phyloP scores from a whole-genome alignment of 106 monocot species.

The Apostasia shenzhenica region DNA sequence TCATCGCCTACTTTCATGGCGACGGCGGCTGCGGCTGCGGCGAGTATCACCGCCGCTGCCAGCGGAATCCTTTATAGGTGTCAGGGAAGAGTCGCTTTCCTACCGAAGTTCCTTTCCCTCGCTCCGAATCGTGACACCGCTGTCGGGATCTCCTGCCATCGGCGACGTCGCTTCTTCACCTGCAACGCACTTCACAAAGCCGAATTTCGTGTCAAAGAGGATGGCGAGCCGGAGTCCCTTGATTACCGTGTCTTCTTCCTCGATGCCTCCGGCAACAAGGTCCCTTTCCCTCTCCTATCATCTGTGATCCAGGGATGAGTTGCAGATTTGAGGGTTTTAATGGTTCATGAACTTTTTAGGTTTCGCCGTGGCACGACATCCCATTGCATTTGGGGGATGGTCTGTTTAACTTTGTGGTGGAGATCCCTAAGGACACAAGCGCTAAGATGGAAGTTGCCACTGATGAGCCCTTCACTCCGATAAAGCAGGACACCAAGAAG shows the following conservation, averaged over 20 bases:
- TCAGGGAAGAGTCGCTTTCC: neutral
- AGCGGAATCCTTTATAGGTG: constrained; percentile 5
- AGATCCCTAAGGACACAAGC: constrained; percentile 92
- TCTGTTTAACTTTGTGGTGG: constrained; percentile 80
- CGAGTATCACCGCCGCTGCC: constrained; percentile 4
- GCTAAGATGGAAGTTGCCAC: constrained; percentile 99
- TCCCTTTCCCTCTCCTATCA: neutral
- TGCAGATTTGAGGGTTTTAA: neutral
- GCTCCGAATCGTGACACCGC: neutral
- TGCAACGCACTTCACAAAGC: constrained; percentile 38
- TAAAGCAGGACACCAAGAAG: constrained; percentile 99
- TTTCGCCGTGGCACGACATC: constrained; percentile 94
- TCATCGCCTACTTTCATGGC: neutral
- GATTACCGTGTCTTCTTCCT: constrained; percentile 94
- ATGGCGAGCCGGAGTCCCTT: constrained; percentile 74
- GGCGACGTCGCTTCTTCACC: constrained; percentile 10
- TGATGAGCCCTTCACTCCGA: constrained; percentile 80
- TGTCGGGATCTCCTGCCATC: constrained; percentile 6
- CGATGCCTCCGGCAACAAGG: constrained; percentile 59
- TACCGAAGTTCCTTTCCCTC: constrained; percentile 2
- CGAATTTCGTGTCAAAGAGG: constrained; percentile 45
- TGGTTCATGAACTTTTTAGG: constrained; percentile 11
- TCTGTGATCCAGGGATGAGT: neutral
- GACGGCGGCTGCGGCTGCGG: constrained; percentile 14
- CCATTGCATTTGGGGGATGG: constrained; percentile 71